These are phyloP conservation scores for Tolypocladium inflatum DNA, from an alignment of 2,329 filamentous ascomycete genomes.

Conservation along the genomic window DNA sequence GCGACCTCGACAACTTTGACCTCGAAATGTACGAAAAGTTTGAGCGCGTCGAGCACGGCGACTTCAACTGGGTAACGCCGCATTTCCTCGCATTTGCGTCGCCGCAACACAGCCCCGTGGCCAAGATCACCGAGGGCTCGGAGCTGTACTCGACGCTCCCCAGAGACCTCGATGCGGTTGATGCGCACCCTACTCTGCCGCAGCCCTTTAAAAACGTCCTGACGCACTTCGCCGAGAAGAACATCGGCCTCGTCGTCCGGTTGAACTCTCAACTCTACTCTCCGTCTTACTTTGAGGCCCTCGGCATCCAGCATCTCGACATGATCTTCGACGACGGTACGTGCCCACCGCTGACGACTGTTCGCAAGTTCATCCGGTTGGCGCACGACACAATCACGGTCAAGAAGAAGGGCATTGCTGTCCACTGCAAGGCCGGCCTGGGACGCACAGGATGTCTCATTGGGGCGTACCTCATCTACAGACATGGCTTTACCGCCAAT, in stretches of 20 bases:
- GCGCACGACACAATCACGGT: slow-evolving; percentile 91
- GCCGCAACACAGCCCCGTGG: slow-evolving; percentile 71
- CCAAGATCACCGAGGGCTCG: slow-evolving; percentile 61
- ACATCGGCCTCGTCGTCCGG: slow-evolving; percentile 88
- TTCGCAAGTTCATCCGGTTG: slow-evolving; percentile 88
- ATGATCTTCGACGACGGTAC: slow-evolving; percentile 99
- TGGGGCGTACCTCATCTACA: slow-evolving; percentile 94
- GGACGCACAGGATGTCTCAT: slow-evolving; percentile 94
- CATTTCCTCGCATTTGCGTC: slow-evolving; percentile 95
- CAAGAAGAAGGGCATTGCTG: slow-evolving; percentile 86
- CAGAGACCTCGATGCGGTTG: slow-evolving; percentile 63
- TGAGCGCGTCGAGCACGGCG: slow-evolving; percentile 93
- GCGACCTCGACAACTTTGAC: slow-evolving; percentile 86
- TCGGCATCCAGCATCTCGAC: slow-evolving; percentile 91
- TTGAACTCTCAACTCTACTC: slow-evolving; percentile 95
- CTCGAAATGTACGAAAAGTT: slow-evolving; percentile 95
- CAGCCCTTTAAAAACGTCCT: slow-evolving; percentile 94
- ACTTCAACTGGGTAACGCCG: slow-evolving; percentile 99
- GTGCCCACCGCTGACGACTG: slow-evolving; percentile 79
- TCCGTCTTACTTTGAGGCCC: slow-evolving; percentile 89
- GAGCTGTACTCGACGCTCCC: slow-evolving; percentile 68
- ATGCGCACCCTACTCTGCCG: slow-evolving; percentile 61
- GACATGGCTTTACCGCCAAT: slow-evolving; percentile 93
- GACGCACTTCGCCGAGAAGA: slow-evolving; percentile 75
- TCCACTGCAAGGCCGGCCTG: slow-evolving; percentile 96